Evolutionary conservation across 2,329 filamentous ascomycete genomes (phyloP).

Genomic region (Aureobasidium sp.): DNA sequence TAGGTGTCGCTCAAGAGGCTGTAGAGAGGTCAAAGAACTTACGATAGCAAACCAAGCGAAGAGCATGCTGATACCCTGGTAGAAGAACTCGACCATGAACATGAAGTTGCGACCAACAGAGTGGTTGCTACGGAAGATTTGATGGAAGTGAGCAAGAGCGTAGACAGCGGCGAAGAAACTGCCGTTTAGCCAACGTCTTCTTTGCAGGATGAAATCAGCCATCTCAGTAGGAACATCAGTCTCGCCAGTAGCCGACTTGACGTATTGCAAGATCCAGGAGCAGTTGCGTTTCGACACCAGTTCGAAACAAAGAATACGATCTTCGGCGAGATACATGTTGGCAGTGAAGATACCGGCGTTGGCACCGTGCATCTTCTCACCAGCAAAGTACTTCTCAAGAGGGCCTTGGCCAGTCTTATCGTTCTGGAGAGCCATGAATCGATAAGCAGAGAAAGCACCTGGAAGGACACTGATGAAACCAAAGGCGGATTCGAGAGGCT

Average conservation of each 20-base stretch:
- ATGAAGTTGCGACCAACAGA: constrained; percentile 78
- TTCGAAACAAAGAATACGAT: constrained; percentile 98
- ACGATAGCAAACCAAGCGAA: constrained; percentile 97
- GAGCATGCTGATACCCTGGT: constrained; percentile 93
- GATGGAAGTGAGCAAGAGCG: constrained; percentile 87
- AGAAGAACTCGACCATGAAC: constrained; percentile 87
- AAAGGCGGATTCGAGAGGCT: constrained; percentile 93
- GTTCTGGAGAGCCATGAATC: constrained; percentile 89
- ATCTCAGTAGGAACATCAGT: constrained; percentile 94
- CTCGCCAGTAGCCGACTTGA: constrained; percentile 94
- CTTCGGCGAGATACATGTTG: constrained; percentile 98
- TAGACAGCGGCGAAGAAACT: constrained; percentile 98
- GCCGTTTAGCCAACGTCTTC: constrained; percentile 94
- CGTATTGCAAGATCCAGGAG: constrained; percentile 95
- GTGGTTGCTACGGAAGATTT: constrained; percentile 91
- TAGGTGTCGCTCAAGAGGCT: not conserved
- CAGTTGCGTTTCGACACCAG: constrained; percentile 95
- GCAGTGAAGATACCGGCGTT: constrained; percentile 95
- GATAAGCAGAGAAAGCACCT: constrained; percentile 96
- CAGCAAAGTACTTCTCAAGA: constrained; percentile 91
- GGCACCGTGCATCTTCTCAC: constrained; percentile 89
- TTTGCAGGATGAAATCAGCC: constrained; percentile 89
- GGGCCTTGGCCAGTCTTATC: constrained; percentile 91
- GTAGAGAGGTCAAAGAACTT: constrained; percentile 21
- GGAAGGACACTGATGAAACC: constrained; percentile 96